Evolutionary conservation across 1,284 basidiomycete genomes (phyloP), one percentile per base, ranked within the genome.

Genomic region (Ceraceosorus guamensis): DNA sequence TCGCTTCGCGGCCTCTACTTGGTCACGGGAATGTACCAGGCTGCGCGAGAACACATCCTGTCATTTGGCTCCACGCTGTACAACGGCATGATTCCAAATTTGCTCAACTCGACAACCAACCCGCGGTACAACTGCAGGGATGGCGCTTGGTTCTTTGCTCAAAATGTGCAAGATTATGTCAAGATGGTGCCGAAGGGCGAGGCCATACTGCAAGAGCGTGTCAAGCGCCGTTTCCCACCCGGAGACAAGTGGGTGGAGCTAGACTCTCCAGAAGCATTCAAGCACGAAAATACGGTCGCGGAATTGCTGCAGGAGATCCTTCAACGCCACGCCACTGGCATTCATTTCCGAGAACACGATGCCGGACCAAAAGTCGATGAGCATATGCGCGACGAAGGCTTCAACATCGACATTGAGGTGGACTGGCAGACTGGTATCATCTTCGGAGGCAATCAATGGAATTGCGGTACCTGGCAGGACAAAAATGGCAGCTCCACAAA

Each of bases 81-180:
- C 59, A 65, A 72, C 45, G 70, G 70, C 24, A 55, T 72, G 56
- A 72, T 72, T 41, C 70, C 70, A 2, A 72, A 72, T 32, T 46
- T 72, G 51, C 65, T 72, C 16, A 68, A 72, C 58, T 69, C 67
- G 11, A 67, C 63, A 24, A 56, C 58, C 31, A 65, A 62, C 24
- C 70, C 70, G 2, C 62, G 70, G 50, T 92, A 91, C 75, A 92
- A 92, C 72, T 92, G 88, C 7, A 85, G 90, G 47, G 89, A 91
- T 71, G 88, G 87, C 5, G 89, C 90, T 32, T 95, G 91, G 93
- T 98, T 91, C 89, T 95, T 97, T 87, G 78, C 96, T 56, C 93
- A 98, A 76, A 95, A 89, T 71, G 93, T 97, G 56, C 93, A 97
- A 74, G 91, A 97, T 77, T 97, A 96, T 76, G 85, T 84, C 43